Conservation (phyloP, 768 basidiomycete genomes). For the Rhodotorula diobovata region DNA sequence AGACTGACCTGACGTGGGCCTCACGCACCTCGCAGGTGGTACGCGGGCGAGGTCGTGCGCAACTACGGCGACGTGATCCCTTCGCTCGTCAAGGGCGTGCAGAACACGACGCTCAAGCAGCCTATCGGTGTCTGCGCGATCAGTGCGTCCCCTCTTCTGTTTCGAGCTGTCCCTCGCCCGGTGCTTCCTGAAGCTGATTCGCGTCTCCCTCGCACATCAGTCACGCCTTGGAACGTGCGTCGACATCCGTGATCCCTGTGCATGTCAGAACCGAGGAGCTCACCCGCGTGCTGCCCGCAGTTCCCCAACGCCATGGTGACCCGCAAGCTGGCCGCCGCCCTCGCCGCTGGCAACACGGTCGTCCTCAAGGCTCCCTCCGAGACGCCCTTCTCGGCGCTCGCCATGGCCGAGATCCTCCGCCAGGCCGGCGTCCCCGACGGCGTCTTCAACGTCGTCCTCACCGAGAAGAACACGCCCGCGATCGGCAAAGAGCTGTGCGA, state of each 20-base stretch:
- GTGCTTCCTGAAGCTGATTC: background rate
- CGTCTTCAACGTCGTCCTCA: conserved; percentile 90
- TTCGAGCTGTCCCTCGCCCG: no score
- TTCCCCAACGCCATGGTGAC: conserved; percentile 55
- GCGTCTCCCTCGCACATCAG: background rate
- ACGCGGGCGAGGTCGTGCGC: conserved; percentile 86
- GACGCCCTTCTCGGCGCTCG: conserved; percentile 87
- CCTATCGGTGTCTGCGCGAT: conserved; percentile 55
- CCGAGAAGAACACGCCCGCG: conserved; percentile 73
- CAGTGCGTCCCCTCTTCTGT: conserved; percentile 37
- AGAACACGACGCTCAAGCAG: conserved; percentile 89
- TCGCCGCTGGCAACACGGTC: conserved; percentile 92
- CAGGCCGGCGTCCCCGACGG: conserved; percentile 93
- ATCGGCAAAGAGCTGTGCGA: conserved; percentile 93
- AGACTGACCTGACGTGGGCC: background rate
- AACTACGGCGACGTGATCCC: conserved; percentile 90
- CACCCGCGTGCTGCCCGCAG: conserved; percentile 4
- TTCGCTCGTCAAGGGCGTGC: conserved; percentile 60
- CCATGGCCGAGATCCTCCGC: conserved; percentile 79
- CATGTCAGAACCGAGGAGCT: background rate
- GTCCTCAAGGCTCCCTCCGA: conserved; percentile 94
- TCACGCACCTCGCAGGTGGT: conserved; percentile 15
- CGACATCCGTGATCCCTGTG: no score
- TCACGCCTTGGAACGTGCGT: conserved; percentile 43
- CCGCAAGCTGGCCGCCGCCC: conserved; percentile 78